Percentiles rank a stretch among this genome's conserved stretches.
phyloP scores from a whole-genome alignment of 1,139 yeast species.

The Taiozyma sp. region DNA sequence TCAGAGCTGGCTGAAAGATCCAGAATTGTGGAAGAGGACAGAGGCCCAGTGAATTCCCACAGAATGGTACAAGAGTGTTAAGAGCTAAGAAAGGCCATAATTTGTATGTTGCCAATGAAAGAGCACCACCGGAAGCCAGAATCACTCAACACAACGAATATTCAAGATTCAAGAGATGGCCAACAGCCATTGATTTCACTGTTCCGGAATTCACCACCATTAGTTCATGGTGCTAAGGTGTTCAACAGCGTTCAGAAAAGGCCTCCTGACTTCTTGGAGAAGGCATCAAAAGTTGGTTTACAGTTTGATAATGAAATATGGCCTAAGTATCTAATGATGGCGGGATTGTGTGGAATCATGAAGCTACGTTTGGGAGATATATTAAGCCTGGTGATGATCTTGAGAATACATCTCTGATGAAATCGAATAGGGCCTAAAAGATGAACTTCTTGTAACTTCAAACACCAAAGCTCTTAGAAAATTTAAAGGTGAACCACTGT shows the following conservation, averaged over 20 bases:
- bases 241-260: slow-evolving; percentile 21
- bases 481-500: slow-evolving; percentile 15
- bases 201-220: slow-evolving; percentile 25
- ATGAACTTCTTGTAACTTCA: slow-evolving; percentile 26
- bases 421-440: slow-evolving; percentile 24
- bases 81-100: slow-evolving; percentile 25
- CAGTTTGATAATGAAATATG: slow-evolving; percentile 20
- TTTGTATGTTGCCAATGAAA: slow-evolving; percentile 28
- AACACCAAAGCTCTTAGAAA: slow-evolving; percentile 26
- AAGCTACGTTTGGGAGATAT: slow-evolving; percentile 27
- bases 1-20: slow-evolving; percentile 10
- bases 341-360: slow-evolving; percentile 24
- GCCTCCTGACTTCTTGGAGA: slow-evolving; percentile 24
- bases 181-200: slow-evolving; percentile 26
- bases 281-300: slow-evolving; percentile 24
- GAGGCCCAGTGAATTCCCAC: slow-evolving; percentile 24
- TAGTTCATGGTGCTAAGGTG: slow-evolving; percentile 31
- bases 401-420: slow-evolving; percentile 24
- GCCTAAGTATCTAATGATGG: slow-evolving; percentile 15
- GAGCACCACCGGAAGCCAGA: slow-evolving; percentile 22
- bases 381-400: slow-evolving; percentile 20
- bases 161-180: slow-evolving; percentile 27
- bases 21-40: slow-evolving; percentile 20
- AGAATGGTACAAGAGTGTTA: slow-evolving; percentile 27
- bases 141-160: slow-evolving; percentile 30